Conservation (phyloP, 1,139 yeast genomes). For the Kodamaea ohmeri region DNA sequence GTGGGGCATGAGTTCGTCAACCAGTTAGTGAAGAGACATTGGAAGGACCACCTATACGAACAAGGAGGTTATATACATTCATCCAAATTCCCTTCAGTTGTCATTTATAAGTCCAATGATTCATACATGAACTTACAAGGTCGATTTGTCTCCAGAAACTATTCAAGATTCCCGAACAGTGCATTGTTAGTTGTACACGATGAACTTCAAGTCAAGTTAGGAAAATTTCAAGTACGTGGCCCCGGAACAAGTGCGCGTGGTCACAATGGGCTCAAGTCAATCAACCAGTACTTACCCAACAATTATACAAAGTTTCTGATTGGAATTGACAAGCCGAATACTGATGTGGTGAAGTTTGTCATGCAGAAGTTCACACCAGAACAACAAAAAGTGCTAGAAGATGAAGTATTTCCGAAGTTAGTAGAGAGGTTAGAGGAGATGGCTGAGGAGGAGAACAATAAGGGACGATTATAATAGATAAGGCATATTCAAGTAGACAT, state of each 20-base stretch:
- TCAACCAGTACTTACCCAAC: conserved; percentile 41
- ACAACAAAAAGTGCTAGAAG: conserved; percentile 34
- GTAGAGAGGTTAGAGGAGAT: conserved; percentile 28
- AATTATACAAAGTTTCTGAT: conserved; percentile 57
- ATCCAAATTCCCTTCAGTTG: conserved; percentile 21
- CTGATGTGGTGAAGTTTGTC: conserved; percentile 60
- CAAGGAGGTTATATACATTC: conserved; percentile 20
- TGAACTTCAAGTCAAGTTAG: conserved; percentile 64
- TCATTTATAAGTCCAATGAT: conserved; percentile 49
- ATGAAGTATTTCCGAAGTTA: conserved; percentile 39
- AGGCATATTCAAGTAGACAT: no score
- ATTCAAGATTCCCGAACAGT: conserved; percentile 37
- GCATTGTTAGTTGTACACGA: conserved; percentile 67
- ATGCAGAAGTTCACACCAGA: conserved; percentile 43
- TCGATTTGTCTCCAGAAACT: conserved; percentile 43
- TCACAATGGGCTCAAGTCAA: conserved; percentile 73
- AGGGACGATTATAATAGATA: no score
- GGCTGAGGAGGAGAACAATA: background rate
- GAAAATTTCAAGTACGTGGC: conserved; percentile 57
- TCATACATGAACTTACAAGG: conserved; percentile 72
- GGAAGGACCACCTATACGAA: conserved; percentile 20
- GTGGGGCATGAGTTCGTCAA: conserved; percentile 64
- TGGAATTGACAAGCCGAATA: conserved; percentile 69
- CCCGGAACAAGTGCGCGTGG: conserved; percentile 65
- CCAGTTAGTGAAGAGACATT: conserved; percentile 22